These are phyloP conservation scores for Microcos paniculata DNA, from an alignment of 345 rosid genomes.

Conservation along the genomic window DNA sequence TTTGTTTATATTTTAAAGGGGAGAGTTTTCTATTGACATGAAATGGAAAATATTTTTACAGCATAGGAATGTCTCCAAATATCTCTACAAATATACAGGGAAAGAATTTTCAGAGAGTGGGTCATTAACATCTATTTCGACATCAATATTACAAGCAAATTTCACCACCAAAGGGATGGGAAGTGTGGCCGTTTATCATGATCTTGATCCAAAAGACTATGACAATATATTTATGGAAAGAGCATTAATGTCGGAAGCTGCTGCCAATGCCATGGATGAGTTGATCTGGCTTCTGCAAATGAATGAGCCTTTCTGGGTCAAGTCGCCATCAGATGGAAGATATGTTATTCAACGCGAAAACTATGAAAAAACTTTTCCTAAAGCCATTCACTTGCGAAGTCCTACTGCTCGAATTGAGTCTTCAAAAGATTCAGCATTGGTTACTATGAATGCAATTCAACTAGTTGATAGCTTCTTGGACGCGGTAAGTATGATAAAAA, in stretches of 20 bases:
- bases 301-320: slow-evolving; percentile 60
- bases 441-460: slow-evolving; percentile 36
- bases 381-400: slow-evolving; percentile 29
- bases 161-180: not conserved
- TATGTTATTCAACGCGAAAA: slow-evolving; percentile 32
- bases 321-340: slow-evolving; percentile 33
- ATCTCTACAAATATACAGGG: slow-evolving; percentile 38
- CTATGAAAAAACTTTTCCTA: slow-evolving; percentile 40
- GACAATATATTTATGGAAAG: slow-evolving; percentile 28
- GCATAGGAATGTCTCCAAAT: slow-evolving; percentile 38
- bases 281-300: slow-evolving; percentile 37
- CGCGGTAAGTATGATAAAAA: slow-evolving; percentile 35
- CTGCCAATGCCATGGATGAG: slow-evolving; percentile 53
- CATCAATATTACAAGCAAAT: slow-evolving; percentile 13
- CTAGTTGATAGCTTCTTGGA: slow-evolving; percentile 54
- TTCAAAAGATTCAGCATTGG: slow-evolving; percentile 47
- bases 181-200: slow-evolving; percentile 9
- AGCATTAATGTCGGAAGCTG: slow-evolving; percentile 37
- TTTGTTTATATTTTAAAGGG: not conserved
- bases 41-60: slow-evolving; percentile 20
- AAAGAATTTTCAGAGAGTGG: slow-evolving; percentile 28
- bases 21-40: not conserved
- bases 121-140: not conserved
- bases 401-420: slow-evolving; percentile 52
- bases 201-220: not conserved